Conservation (phyloP, 2,329 filamentous ascomycete species). For the Penicillium sp. region DNA sequence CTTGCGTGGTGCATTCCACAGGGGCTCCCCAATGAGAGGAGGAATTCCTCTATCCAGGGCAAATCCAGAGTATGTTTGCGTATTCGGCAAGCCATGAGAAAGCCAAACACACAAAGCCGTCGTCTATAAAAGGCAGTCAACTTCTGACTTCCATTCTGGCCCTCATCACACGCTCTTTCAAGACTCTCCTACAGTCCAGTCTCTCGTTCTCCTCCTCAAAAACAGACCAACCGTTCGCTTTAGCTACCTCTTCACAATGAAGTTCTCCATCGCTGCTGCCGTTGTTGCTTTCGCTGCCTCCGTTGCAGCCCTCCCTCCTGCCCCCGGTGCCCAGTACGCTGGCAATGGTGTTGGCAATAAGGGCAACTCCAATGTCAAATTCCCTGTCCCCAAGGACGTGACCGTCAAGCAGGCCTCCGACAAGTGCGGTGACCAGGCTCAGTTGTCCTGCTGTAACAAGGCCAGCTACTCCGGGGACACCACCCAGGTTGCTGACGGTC, state of each 20-base stretch:
- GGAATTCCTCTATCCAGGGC: slow-evolving; percentile 15
- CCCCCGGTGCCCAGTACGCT: slow-evolving; percentile 19
- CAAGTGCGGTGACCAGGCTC: slow-evolving; percentile 45
- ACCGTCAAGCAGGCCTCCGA: slow-evolving; percentile 45
- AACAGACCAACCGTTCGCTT: slow-evolving; percentile 32
- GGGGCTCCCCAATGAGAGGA: slow-evolving; percentile 9
- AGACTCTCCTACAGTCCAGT: slow-evolving; percentile 34
- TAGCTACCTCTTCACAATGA: slow-evolving; percentile 42
- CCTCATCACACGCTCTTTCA: slow-evolving; percentile 40
- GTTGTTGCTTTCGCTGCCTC: slow-evolving; percentile 42
- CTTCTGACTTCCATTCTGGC: slow-evolving; percentile 18
- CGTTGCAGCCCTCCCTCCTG: slow-evolving; percentile 36
- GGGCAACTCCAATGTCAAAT: slow-evolving; percentile 40
- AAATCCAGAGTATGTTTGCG: slow-evolving; percentile 3
- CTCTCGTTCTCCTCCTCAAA: slow-evolving; percentile 14
- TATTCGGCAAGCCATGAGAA: slow-evolving; percentile 22
- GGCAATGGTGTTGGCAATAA: slow-evolving; percentile 32
- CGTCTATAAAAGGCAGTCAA: slow-evolving; percentile 40
- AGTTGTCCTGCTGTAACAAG: slow-evolving; percentile 49
- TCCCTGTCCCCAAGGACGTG: slow-evolving; percentile 37
- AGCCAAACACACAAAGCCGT: slow-evolving; percentile 24
- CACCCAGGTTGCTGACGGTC: slow-evolving; percentile 37
- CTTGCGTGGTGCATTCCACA: slow-evolving; percentile 40
- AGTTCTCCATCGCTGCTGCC: slow-evolving; percentile 41
- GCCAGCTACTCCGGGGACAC: slow-evolving; percentile 41